phyloP scores from a whole-genome alignment of 192 early-diverging fungal species.

The Cetraspora pellucida region DNA sequence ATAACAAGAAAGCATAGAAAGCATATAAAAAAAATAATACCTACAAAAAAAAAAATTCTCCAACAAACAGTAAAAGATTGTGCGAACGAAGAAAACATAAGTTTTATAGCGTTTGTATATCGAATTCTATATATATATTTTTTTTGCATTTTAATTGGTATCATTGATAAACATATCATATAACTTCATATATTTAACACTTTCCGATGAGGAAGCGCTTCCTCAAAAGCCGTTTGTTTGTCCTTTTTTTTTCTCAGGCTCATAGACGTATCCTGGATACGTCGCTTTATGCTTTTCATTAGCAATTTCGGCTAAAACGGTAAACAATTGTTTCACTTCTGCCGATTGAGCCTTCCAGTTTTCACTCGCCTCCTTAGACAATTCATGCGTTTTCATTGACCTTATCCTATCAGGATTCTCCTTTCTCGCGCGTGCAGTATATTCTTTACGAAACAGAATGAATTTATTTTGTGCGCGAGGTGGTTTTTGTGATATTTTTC shows the following conservation, averaged over 20 bases:
- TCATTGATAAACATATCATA: no score
- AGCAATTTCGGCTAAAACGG: background rate
- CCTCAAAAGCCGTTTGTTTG: no score
- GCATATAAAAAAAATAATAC: no score
- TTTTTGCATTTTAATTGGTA: no score
- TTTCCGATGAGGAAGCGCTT: no score
- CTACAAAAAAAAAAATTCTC: no score
- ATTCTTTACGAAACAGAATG: slow-evolving; percentile 9
- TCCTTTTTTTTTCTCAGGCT: background rate
- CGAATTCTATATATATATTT: no score
- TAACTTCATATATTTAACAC: no score
- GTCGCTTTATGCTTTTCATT: background rate
- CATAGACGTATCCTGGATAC: background rate
- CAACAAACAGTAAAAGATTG: no score
- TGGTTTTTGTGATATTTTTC: background rate
- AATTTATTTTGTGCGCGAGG: background rate
- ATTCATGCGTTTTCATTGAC: background rate
- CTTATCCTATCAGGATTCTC: background rate
- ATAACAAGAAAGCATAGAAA: no score
- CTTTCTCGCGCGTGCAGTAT: background rate
- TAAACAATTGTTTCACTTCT: background rate
- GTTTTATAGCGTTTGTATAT: no score
- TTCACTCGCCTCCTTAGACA: background rate
- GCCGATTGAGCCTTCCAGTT: background rate
- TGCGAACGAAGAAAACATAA: no score